Base-by-base conservation (phyloP, 208 protist genomes). In the Trypanosoma lewisi region DNA sequence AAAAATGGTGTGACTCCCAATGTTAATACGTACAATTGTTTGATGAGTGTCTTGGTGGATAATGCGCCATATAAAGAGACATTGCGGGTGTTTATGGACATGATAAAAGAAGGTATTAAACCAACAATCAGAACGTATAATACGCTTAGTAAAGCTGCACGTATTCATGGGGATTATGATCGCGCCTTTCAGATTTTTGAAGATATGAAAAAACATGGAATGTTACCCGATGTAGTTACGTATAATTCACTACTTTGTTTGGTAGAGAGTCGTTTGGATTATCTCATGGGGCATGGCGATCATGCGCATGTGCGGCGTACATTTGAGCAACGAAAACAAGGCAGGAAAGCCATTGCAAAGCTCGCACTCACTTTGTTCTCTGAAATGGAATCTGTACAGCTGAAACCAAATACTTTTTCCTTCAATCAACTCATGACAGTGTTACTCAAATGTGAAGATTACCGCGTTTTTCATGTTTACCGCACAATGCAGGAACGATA, bases 11-110 rank as follows among this genome's bases (percentile, higher is more conserved):
- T 95, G 2, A 63, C 45, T 41, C 77, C 79, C 41, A 81, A 95
- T 57, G 80, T 87, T 12, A 89, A 94, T 74, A 97, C 92, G 42
- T 97, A 95, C 77, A 97, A 97, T 71, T 95, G 87, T 61, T 68
- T 93, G 44, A 93, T 97, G 81, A 94, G 85, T 67, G 81, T 88
- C n/a, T 74, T 96, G 52, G 74, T 83, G 27, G 83, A 87, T 7
- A 80, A 72, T 12, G 85, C 86, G 2, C 92, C 92, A n/a, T 94
- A 94, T 73, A 68, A 73, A 25, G 85, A 95, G 56, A 91, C 83
- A 17, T 71, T 90, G 45, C 74, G 67, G 17, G 83, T 93, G 27
- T 96, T 95, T 61, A 67, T 86, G 30, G 75, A 91, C 44, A 82
- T 97, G 75, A 61, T 77, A 2, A 59, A 78, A 4, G 36, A 67